phyloP scores from a whole-genome alignment of 169 alveolate genomes.

The Eimeria necatrix region DNA sequence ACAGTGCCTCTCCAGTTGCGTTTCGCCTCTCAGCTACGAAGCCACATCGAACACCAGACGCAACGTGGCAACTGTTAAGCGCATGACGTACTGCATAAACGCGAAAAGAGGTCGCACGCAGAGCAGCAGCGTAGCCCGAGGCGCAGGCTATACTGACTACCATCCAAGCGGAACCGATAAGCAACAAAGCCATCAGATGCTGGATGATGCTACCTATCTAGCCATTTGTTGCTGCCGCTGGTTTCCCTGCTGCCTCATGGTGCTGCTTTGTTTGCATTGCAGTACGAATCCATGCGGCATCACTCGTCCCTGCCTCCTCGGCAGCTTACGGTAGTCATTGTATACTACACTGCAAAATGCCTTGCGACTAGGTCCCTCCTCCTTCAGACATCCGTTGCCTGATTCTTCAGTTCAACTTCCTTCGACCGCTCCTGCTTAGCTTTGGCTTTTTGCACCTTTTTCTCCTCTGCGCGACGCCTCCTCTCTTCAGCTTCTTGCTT shows the following conservation, averaged over 20 bases:
- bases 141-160: neutral
- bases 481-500: conserved; percentile 62
- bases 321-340: conserved; percentile 41
- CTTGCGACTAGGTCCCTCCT: neutral
- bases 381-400: conserved; percentile 44
- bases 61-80: neutral
- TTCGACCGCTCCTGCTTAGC: neutral
- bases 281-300: conserved; percentile 15
- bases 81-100: neutral
- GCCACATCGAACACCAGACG: neutral
- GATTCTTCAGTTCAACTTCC: conserved; percentile 16
- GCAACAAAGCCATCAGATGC: conserved; percentile 16
- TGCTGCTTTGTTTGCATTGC: conserved; percentile 15
- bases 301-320: conserved; percentile 30
- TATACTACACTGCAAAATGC: neutral
- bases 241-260: conserved; percentile 15
- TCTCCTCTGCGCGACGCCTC: conserved; percentile 36
- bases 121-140: conserved; percentile 4
- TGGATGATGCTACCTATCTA: neutral
- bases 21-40: neutral
- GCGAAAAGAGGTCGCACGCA: neutral
- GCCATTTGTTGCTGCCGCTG: conserved; percentile 33
- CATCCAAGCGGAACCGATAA: neutral
- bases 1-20: conserved; percentile 48
- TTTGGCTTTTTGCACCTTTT: conserved; percentile 38